These are phyloP conservation scores for Nemania diffusa DNA, from an alignment of 2,329 filamentous ascomycete species.

Conservation along the genomic window DNA sequence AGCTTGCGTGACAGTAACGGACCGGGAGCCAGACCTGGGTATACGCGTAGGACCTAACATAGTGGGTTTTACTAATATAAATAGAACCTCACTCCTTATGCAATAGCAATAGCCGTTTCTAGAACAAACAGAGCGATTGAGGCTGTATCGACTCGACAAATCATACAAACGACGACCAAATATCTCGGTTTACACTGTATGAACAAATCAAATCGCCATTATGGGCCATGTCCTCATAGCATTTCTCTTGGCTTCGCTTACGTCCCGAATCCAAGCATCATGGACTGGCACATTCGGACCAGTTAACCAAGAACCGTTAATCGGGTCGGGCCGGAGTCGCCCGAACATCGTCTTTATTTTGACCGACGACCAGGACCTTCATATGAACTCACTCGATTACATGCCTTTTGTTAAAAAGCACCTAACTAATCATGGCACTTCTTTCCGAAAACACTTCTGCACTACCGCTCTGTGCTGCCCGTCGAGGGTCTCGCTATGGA, in stretches of 20 bases:
- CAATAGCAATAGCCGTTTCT: not conserved
- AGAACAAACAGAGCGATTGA: not conserved
- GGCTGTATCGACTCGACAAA: no score
- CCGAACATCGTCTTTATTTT: conserved; percentile 75
- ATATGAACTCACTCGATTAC: conserved; percentile 69
- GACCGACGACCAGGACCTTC: conserved; percentile 74
- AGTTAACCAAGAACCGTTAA: conserved; percentile 38
- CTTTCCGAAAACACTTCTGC: conserved; percentile 71
- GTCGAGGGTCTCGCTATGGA: conserved; percentile 72
- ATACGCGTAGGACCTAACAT: no score
- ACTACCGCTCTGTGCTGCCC: conserved; percentile 76
- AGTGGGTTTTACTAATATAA: no score
- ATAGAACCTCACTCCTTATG: not conserved
- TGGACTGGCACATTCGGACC: conserved; percentile 33
- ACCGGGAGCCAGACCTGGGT: not conserved
- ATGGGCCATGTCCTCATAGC: conserved; percentile 9
- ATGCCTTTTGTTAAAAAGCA: conserved; percentile 68
- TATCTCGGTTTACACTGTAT: not conserved
- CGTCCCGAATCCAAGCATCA: conserved; percentile 8
- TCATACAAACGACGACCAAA: not conserved
- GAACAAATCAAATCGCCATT: not conserved
- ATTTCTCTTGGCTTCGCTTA: conserved; percentile 14
- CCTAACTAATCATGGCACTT: conserved; percentile 66
- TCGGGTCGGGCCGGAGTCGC: conserved; percentile 14
- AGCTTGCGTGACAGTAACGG: not conserved